Evolutionary conservation across 768 basidiomycete species (phyloP).

Genomic region (Jaapia argillacea): DNA sequence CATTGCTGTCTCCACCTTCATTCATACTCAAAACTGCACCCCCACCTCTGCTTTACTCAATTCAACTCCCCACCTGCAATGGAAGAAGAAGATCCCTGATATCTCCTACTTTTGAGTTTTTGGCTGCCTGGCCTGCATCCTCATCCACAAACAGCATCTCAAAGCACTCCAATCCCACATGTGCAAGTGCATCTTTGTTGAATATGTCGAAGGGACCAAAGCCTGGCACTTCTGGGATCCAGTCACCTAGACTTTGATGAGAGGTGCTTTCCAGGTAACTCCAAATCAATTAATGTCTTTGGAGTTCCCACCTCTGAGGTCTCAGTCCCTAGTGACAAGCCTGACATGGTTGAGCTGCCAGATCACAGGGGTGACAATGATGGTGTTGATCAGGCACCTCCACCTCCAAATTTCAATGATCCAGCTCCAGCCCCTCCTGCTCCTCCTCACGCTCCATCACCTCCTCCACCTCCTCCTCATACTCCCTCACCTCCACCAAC

Average conservation of each 20-base stretch:
- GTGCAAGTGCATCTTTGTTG: conserved; percentile 26
- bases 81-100: conserved; percentile 6
- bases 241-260: conserved; percentile 22
- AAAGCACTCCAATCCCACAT: conserved; percentile 16
- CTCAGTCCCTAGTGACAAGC: background rate
- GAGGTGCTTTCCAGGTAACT: conserved; percentile 15
- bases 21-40: conserved; percentile 7
- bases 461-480: too few species aligned
- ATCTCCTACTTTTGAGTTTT: conserved; percentile 10
- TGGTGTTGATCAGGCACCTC: too few species aligned
- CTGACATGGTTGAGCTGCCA: too few species aligned
- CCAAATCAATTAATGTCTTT: background rate
- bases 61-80: conserved; percentile 4
- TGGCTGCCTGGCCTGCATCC: conserved; percentile 11
- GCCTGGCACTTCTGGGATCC: conserved; percentile 27
- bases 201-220: conserved; percentile 22
- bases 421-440: too few species aligned
- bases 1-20: background rate
- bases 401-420: too few species aligned
- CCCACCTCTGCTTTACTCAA: conserved; percentile 1
- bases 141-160: conserved; percentile 5
- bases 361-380: too few species aligned
- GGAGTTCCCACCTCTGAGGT: background rate
- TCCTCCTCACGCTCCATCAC: too few species aligned
- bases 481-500: too few species aligned